A percentile compares a stretch with the other conserved stretches of the same genome.
These are phyloP conservation scores for Talaromyces sp. DNA, from an alignment of 2,329 filamentous ascomycete genomes.

Conservation along the genomic window DNA sequence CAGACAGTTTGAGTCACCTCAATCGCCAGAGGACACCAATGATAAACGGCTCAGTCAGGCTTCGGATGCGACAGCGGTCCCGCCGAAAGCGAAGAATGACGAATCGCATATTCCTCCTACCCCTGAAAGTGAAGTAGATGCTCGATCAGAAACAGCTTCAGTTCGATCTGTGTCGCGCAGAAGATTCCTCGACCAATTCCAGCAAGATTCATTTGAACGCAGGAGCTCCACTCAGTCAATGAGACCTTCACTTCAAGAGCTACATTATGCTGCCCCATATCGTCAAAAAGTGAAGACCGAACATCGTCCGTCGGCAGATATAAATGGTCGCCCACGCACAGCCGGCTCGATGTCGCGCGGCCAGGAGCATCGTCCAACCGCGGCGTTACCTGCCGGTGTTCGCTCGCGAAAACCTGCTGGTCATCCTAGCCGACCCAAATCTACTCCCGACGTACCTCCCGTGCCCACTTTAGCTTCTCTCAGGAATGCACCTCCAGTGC, in stretches of 20 bases:
- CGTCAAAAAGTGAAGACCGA: conserved; percentile 77
- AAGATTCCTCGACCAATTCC: conserved; percentile 35
- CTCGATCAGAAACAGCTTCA: conserved; percentile 24
- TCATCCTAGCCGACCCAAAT: conserved; percentile 41
- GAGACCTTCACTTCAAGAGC: conserved; percentile 44
- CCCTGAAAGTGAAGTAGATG: conserved; percentile 19
- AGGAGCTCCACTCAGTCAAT: conserved; percentile 41
- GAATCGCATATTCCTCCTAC: conserved; percentile 12
- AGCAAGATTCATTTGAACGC: conserved; percentile 33
- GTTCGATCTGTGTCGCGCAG: conserved; percentile 26
- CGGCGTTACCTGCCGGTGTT: conserved; percentile 75
- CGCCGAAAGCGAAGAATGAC: conserved; percentile 22
- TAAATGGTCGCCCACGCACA: conserved; percentile 60
- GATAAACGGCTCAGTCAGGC: conserved; percentile 27
- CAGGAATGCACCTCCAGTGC: conserved; percentile 35
- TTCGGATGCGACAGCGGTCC: conserved; percentile 36
- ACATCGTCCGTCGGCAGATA: conserved; percentile 69
- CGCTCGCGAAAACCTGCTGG: conserved; percentile 59
- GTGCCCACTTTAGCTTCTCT: conserved; percentile 27
- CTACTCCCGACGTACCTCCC: conserved; percentile 36
- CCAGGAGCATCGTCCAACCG: conserved; percentile 64
- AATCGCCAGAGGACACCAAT: background rate
- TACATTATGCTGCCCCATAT: conserved; percentile 39
- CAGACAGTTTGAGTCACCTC: background rate
- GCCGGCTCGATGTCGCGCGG: conserved; percentile 46